Percentiles rank a stretch among this genome's conserved stretches.
Evolutionary conservation across 2,329 filamentous ascomycete genomes (phyloP).

Genomic region (Talaromyces sp.): DNA sequence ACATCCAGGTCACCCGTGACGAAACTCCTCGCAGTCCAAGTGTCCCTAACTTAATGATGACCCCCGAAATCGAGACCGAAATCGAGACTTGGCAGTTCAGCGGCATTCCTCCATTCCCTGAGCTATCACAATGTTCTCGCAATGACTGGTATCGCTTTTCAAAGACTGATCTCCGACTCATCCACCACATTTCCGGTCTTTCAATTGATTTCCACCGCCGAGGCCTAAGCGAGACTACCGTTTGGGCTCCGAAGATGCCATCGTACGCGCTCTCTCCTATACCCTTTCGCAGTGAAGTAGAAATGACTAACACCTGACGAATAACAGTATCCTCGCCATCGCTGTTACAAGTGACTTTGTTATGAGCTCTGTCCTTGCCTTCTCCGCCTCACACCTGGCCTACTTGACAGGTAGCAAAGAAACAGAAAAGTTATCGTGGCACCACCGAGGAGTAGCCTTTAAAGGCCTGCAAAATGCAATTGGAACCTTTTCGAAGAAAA

Average conservation of each 20-base stretch:
- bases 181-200: slow-evolving; percentile 84
- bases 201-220: slow-evolving; percentile 75
- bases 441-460: slow-evolving; percentile 79
- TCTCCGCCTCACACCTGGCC: slow-evolving; percentile 91
- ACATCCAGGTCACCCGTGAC: slow-evolving; percentile 61
- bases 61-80: slow-evolving; percentile 73
- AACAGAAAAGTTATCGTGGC: slow-evolving; percentile 81
- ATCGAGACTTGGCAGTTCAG: slow-evolving; percentile 80
- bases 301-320: background rate
- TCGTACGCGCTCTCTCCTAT: slow-evolving; percentile 52
- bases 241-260: slow-evolving; percentile 90
- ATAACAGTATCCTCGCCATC: slow-evolving; percentile 68
- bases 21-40: slow-evolving; percentile 41
- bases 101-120: slow-evolving; percentile 78
- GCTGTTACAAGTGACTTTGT: slow-evolving; percentile 79
- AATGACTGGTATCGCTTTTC: slow-evolving; percentile 69
- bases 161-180: slow-evolving; percentile 74
- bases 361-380: slow-evolving; percentile 86
- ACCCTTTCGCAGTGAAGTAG: background rate
- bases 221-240: slow-evolving; percentile 75
- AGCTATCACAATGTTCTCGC: slow-evolving; percentile 69
- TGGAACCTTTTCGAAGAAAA: slow-evolving; percentile 73
- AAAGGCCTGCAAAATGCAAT: slow-evolving; percentile 87
- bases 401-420: slow-evolving; percentile 82
- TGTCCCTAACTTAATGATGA: slow-evolving; percentile 68